Conservation (phyloP, 176 grass and related monocot genomes). For the Oryza officinalis region DNA sequence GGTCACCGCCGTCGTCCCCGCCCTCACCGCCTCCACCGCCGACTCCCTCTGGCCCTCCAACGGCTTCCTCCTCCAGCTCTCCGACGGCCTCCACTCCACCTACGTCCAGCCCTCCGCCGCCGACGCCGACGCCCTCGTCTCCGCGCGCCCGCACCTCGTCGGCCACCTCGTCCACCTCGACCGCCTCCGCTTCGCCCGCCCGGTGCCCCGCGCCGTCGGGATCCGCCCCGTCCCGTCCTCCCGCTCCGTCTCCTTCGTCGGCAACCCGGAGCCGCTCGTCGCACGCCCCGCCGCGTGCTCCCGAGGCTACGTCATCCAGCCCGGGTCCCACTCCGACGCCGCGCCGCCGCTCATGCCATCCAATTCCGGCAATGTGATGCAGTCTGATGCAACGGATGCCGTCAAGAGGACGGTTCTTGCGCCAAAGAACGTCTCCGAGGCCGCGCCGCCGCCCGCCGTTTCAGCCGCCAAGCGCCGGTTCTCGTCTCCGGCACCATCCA, state of each 20-base stretch:
- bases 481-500: conserved; percentile 52
- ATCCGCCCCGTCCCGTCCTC: conserved; percentile 62
- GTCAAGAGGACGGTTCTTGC: conserved; percentile 43
- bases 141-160: conserved; percentile 62
- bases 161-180: conserved; percentile 90
- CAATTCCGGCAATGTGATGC: neutral
- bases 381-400: neutral
- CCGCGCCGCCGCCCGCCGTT: neutral
- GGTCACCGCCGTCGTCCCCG: conserved; percentile 76
- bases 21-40: conserved; percentile 71
- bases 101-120: conserved; percentile 60
- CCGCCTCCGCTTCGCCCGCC: conserved; percentile 63
- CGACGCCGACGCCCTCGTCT: conserved; percentile 70
- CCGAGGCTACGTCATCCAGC: conserved; percentile 71
- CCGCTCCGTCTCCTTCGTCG: conserved; percentile 46
- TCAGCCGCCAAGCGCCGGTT: conserved; percentile 51
- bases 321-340: conserved; percentile 46
- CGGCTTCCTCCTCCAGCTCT: conserved; percentile 84
- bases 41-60: conserved; percentile 76
- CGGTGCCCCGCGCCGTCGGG: conserved; percentile 73
- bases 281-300: conserved; percentile 44
- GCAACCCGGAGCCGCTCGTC: conserved; percentile 59
- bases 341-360: conserved; percentile 74
- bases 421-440: conserved; percentile 49
- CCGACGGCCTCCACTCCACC: conserved; percentile 69